phyloP scores from a whole-genome alignment of 352 stramenopile genomes.

The Phytophthora pluvialis region DNA sequence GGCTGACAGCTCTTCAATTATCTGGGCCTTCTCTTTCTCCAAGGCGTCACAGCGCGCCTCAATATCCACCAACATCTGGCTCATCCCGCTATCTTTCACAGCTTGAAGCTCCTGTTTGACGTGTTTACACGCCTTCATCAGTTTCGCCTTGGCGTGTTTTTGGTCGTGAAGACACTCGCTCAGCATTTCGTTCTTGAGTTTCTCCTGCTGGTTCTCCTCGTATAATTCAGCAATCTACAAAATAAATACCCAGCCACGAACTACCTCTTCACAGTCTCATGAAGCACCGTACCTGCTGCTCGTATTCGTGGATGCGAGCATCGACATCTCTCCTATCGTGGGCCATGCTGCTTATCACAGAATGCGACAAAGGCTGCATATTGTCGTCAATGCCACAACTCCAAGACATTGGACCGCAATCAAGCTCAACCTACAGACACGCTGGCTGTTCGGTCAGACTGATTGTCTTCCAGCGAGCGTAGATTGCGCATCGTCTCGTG shows the following conservation, averaged over 20 bases:
- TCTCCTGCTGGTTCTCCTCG: conserved; percentile 72
- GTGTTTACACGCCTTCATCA: conserved; percentile 77
- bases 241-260: neutral
- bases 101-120: conserved; percentile 67
- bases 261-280: neutral
- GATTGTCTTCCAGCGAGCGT: conserved; percentile 46
- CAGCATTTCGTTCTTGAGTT: conserved; percentile 75
- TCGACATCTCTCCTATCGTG: conserved; percentile 39
- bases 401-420: neutral
- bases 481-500: conserved; percentile 71
- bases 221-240: conserved; percentile 67
- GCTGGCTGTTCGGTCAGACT: conserved; percentile 25
- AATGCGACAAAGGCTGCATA: conserved; percentile 48
- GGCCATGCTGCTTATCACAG: conserved; percentile 42
- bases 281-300: conserved; percentile 52
- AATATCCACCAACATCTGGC: conserved; percentile 74
- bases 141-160: conserved; percentile 71
- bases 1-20: conserved; percentile 45
- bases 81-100: conserved; percentile 64
- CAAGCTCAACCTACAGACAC: conserved; percentile 21
- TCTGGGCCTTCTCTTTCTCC: conserved; percentile 52
- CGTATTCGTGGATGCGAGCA: conserved; percentile 71
- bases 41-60: conserved; percentile 56
- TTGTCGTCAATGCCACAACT: neutral
- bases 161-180: conserved; percentile 68